Conservation (phyloP, 1,284 basidiomycete species). For the Moniliella sp. region DNA sequence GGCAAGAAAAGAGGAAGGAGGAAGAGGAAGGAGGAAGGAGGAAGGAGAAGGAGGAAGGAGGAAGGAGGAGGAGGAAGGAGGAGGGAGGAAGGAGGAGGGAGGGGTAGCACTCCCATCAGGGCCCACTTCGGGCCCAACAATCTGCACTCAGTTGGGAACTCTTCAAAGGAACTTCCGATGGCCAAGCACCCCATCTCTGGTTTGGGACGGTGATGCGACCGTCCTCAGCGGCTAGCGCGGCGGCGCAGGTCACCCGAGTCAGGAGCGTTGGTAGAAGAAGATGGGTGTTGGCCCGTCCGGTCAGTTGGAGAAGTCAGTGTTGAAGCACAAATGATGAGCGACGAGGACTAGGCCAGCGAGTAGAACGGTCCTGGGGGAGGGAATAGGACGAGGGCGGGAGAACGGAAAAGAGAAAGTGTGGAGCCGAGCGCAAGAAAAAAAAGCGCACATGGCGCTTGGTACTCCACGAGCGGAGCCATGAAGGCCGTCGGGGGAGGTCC, state of each 20-base stretch:
- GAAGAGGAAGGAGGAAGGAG: no score
- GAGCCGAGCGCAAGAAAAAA: no score
- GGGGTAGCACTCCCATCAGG: not conserved
- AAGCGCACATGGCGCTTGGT: no score
- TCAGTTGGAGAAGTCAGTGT: not conserved
- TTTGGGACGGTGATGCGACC: not conserved
- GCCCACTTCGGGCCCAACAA: constrained; percentile 5
- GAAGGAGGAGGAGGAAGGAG: not conserved
- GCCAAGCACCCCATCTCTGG: constrained; percentile 14
- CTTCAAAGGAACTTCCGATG: constrained; percentile 27
- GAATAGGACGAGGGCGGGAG: no score
- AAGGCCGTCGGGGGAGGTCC: no score
- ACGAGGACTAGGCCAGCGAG: not conserved
- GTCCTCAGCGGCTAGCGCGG: not conserved
- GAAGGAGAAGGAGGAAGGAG: no score
- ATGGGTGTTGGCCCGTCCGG: not conserved
- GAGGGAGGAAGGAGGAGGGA: not conserved
- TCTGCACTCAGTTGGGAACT: constrained; percentile 30
- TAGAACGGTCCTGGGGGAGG: not conserved
- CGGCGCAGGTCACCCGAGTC: not conserved
- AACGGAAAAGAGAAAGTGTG: no score
- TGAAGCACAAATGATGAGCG: not conserved
- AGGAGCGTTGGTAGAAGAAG: not conserved
- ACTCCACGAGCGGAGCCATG: no score
- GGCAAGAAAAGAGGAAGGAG: no score